These are phyloP conservation scores for Picea engelmannii DNA, from an alignment of 83 land plant species.

Conservation along the genomic window DNA sequence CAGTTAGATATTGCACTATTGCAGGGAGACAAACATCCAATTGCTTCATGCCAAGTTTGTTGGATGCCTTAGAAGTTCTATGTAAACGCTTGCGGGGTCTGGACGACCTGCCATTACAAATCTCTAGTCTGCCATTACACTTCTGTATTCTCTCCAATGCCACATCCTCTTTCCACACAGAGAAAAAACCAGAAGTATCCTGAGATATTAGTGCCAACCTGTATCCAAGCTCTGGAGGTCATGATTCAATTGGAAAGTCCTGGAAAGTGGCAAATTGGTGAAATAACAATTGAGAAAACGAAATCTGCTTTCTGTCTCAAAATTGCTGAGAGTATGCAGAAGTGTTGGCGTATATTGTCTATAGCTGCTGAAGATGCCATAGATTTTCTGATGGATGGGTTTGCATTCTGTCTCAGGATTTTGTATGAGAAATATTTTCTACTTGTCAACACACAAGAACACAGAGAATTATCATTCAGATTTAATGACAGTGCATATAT, in stretches of 20 bases:
- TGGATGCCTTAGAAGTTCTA: too few species aligned
- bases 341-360: conserved; percentile 48
- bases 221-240: conserved; percentile 77
- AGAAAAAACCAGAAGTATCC: conserved; percentile 16
- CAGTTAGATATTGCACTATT: conserved; percentile 78
- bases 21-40: conserved; percentile 5
- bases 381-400: conserved; percentile 77
- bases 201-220: conserved; percentile 32
- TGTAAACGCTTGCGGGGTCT: too few species aligned
- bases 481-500: too few species aligned
- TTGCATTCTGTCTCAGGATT: conserved; percentile 69
- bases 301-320: conserved; percentile 84
- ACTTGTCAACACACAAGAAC: too few species aligned
- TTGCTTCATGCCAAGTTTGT: too few species aligned
- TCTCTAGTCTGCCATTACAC: conserved; percentile 59
- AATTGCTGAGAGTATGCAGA: conserved; percentile 86
- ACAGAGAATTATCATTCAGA: too few species aligned
- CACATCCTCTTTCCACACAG: conserved; percentile 69
- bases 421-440: conserved; percentile 43
- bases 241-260: conserved; percentile 97
- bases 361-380: conserved; percentile 79
- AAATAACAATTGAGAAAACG: conserved; percentile 73
- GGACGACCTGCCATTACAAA: too few species aligned
- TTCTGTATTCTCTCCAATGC: conserved; percentile 84
- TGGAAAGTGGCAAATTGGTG: conserved; percentile 90